phyloP scores from a whole-genome alignment of 78 protist species.

The Anaeramoeba ignava region DNA sequence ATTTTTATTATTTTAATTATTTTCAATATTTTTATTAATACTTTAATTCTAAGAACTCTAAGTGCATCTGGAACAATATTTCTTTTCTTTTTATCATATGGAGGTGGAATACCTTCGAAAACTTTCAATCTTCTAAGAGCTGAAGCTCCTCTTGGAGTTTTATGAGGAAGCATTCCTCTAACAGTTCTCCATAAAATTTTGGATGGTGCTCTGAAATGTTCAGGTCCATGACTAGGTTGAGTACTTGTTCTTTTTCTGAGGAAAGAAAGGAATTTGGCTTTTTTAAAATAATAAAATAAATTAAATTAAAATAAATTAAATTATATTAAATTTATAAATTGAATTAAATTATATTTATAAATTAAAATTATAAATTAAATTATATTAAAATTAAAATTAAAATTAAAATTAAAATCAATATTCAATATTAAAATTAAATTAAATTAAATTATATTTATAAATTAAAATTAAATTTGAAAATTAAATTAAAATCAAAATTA shows the following conservation, averaged over 20 bases:
- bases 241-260: constrained; percentile 64
- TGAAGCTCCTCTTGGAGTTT: constrained; percentile 80
- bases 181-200: constrained; percentile 74
- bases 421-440: too few species aligned
- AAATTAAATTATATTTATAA: too few species aligned
- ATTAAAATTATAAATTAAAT: too few species aligned
- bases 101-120: constrained; percentile 94
- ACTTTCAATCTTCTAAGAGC: constrained; percentile 80
- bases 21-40: too few species aligned
- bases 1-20: too few species aligned
- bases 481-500: too few species aligned
- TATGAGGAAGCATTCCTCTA: constrained; percentile 99
- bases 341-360: too few species aligned
- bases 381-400: too few species aligned
- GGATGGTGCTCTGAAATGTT: constrained; percentile 86
- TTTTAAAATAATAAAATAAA: not conserved
- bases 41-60: constrained; percentile 61
- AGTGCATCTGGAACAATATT: constrained; percentile 89
- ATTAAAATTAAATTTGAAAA: too few species aligned
- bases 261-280: constrained; percentile 53
- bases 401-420: too few species aligned
- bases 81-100: constrained; percentile 78
- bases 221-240: constrained; percentile 93
- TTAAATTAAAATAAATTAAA: too few species aligned
- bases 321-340: too few species aligned